Evolutionary conservation across 1,284 basidiomycete species (phyloP).

Genomic region (Ceratobasidium sp.): DNA sequence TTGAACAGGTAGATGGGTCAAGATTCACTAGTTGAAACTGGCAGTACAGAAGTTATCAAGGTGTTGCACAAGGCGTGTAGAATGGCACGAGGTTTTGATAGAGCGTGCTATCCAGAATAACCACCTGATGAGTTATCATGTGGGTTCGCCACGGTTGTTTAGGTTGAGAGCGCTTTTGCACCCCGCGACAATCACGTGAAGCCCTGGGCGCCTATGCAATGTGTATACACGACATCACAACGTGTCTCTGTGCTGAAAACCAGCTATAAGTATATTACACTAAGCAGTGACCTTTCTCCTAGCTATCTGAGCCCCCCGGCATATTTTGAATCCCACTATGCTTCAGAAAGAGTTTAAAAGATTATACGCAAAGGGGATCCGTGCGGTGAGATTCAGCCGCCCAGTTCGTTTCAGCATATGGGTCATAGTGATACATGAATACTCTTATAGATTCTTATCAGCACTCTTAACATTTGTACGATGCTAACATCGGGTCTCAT

Average conservation of each 20-base stretch:
- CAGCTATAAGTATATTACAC: not conserved
- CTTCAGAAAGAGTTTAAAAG: not conserved
- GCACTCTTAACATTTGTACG: conserved; percentile 91
- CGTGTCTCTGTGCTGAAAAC: not conserved
- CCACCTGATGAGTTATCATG: too few species aligned
- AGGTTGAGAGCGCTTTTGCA: not conserved
- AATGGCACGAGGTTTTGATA: too few species aligned
- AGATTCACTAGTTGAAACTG: too few species aligned
- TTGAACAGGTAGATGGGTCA: not conserved
- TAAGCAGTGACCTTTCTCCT: not conserved
- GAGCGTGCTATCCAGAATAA: too few species aligned
- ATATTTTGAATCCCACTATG: not conserved
- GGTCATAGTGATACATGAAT: conserved; percentile 61
- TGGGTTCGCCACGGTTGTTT: not conserved
- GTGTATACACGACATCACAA: conserved; percentile 4
- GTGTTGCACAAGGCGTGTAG: too few species aligned
- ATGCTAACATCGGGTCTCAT: conserved; percentile 94
- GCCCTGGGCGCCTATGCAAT: not conserved
- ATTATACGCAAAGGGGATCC: conserved; percentile 2
- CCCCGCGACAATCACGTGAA: not conserved
- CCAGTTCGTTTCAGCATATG: conserved; percentile 59
- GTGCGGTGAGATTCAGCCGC: conserved; percentile 54
- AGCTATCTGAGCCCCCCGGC: too few species aligned
- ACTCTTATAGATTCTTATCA: conserved; percentile 77
- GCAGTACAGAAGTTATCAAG: too few species aligned